These are phyloP conservation scores for Penicillium canariense DNA, from an alignment of 495 filamentous ascomycete genomes.

Conservation along the genomic window DNA sequence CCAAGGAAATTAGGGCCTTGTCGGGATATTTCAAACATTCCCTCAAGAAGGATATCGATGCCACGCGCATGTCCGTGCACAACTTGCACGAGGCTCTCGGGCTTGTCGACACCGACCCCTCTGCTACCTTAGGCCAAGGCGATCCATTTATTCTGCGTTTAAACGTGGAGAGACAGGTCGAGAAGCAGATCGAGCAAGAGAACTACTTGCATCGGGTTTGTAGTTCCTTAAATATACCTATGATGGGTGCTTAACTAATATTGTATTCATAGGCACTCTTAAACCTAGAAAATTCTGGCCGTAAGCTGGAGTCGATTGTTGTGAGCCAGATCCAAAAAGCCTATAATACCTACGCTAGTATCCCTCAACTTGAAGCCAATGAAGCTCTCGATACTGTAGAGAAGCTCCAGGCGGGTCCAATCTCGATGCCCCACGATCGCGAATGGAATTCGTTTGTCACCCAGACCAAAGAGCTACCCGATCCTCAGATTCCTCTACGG, in stretches of 20 bases:
- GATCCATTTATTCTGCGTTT: constrained; percentile 88
- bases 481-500: constrained; percentile 76
- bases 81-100: constrained; percentile 75
- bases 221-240: no score
- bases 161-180: constrained; percentile 81
- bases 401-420: constrained; percentile 76
- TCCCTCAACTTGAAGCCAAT: constrained; percentile 86
- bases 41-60: constrained; percentile 57
- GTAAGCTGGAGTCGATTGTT: constrained; percentile 92
- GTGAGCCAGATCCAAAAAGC: constrained; percentile 96
- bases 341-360: constrained; percentile 86
- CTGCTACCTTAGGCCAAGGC: constrained; percentile 72
- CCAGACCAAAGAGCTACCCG: constrained; percentile 80
- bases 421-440: constrained; percentile 84
- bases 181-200: constrained; percentile 92
- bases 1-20: constrained; percentile 93
- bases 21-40: constrained; percentile 91
- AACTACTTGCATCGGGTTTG: constrained; percentile 91
- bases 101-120: constrained; percentile 71
- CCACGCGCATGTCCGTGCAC: constrained; percentile 63
- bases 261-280: constrained; percentile 77
- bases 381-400: constrained; percentile 74
- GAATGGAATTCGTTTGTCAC: constrained; percentile 88
- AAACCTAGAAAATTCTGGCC: constrained; percentile 90
- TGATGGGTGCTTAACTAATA: constrained; percentile 15